Conservation (phyloP, 2,329 filamentous ascomycete genomes). For the Aspergillus sp. region DNA sequence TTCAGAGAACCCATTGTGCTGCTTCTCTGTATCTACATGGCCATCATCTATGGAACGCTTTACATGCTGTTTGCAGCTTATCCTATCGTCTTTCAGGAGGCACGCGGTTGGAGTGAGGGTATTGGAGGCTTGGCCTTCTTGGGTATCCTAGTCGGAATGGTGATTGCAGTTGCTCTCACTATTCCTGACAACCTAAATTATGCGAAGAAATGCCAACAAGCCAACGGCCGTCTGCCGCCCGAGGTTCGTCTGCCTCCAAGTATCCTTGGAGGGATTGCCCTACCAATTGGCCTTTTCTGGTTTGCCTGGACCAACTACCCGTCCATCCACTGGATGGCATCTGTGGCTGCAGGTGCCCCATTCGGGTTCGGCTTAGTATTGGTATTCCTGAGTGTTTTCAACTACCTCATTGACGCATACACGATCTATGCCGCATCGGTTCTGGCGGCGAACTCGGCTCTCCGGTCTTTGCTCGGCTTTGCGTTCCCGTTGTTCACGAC, state of each 20-base stretch:
- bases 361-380: conserved; percentile 46
- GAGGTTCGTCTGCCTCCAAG: conserved; percentile 56
- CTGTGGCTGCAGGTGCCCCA: conserved; percentile 36
- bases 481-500: conserved; percentile 52
- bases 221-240: conserved; percentile 50
- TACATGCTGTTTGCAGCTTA: conserved; percentile 24
- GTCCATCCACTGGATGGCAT: conserved; percentile 41
- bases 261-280: conserved; percentile 49
- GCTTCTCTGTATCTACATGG: conserved; percentile 47
- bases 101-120: conserved; percentile 44
- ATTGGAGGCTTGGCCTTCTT: conserved; percentile 51
- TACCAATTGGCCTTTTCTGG: conserved; percentile 61
- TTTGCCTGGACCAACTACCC: conserved; percentile 60
- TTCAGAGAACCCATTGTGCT: conserved; percentile 55
- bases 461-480: conserved; percentile 50
- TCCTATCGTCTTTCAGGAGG: conserved; percentile 19
- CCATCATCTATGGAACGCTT: conserved; percentile 21
- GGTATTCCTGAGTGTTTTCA: conserved; percentile 44
- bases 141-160: conserved; percentile 45
- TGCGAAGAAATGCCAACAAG: conserved; percentile 24
- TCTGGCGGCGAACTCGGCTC: conserved; percentile 48
- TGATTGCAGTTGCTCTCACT: conserved; percentile 40
- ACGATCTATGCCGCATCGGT: conserved; percentile 47
- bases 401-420: conserved; percentile 47
- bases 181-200: conserved; percentile 42